Evolutionary conservation across 1,284 basidiomycete genomes (phyloP), one percentile per base, ranked within the genome.

Genomic region (Tylopilus orsonianus): DNA sequence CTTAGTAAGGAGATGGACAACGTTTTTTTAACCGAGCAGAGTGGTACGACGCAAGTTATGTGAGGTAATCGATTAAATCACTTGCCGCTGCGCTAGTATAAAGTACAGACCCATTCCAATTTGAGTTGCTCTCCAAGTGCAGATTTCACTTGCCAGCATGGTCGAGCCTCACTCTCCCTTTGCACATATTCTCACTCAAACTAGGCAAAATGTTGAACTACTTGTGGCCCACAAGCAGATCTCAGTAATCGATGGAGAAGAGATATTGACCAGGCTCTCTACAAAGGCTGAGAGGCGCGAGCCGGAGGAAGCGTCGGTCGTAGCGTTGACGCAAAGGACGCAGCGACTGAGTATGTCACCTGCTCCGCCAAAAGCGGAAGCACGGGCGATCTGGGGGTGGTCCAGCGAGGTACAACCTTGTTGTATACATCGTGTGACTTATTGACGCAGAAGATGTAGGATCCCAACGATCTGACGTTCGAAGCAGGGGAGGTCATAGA

Each of bases 141-240:
- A 24, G 9, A 10, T 13, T n/a, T 20, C 52, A 35, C 34, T 35
- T 38, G 36, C 40, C 40, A 50, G 9, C 56, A 60, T 65, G 66
- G 32, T 38, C 45, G 61, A 66, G 12, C 26, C 52, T 29, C 44
- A 54, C 16, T 14, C 43, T n/a, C 51, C 61, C 44, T 51, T 63
- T 43, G 53, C 53, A 24, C 53, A 87, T 58, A 71, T 90, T 50
- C 61, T 89, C 54, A 71, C 79, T 16, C 86, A 88, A 60, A 81
- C 85, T 1, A 77, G 79, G 52, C 70, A 75, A 50, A 87, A 90
- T 59, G 70, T 90, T 51, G 69, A 80, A 7, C 79, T 90, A 56
- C 78, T 90, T 32, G 73, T 79, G 16, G 56, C 74, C 1, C 79
- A 87, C 54, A 72, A 76, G 55, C 76, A 81, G 54, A 79, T 88